Percentiles rank a stretch among this genome's conserved stretches.
These are phyloP conservation scores for Orbilia javanica DNA, from an alignment of 2,329 filamentous ascomycete genomes.

Conservation along the genomic window DNA sequence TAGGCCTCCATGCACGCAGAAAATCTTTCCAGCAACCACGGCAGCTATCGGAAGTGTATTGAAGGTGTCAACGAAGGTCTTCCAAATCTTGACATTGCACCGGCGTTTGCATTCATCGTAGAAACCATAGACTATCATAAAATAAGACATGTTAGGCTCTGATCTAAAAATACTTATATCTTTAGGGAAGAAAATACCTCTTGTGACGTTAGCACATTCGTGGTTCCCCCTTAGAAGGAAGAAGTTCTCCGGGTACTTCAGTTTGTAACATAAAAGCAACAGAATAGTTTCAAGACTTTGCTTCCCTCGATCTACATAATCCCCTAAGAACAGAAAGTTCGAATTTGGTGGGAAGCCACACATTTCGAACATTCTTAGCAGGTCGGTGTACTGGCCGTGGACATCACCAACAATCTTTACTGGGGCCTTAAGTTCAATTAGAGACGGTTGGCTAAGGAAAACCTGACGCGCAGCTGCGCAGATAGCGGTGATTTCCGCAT, in stretches of 20 bases:
- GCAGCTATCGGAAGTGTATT: constrained; percentile 94
- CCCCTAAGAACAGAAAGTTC: constrained; percentile 94
- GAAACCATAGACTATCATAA: constrained; percentile 81
- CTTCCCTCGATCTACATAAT: constrained; percentile 97
- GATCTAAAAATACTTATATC: neutral
- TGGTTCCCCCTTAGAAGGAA: constrained; percentile 95
- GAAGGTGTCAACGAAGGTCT: constrained; percentile 96
- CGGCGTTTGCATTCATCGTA: constrained; percentile 98
- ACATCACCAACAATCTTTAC: constrained; percentile 99
- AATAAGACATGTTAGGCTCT: neutral
- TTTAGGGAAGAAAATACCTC: constrained; percentile 64
- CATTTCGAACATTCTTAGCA: constrained; percentile 98
- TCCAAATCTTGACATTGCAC: constrained; percentile 98
- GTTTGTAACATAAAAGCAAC: constrained; percentile 92
- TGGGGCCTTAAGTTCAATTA: constrained; percentile 90
- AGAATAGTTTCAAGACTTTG: constrained; percentile 95
- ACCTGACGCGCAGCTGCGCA: constrained; percentile 89
- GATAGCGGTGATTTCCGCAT: constrained; percentile 95
- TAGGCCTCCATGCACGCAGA: constrained; percentile 94
- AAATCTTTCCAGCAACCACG: constrained; percentile 98
- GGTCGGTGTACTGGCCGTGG: constrained; percentile 94
- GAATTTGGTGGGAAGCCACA: constrained; percentile 92
- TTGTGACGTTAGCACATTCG: constrained; percentile 94
- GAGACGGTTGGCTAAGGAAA: constrained; percentile 88
- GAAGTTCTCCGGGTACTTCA: constrained; percentile 97